These are phyloP conservation scores for Elsinoe batatas DNA, from an alignment of 2,329 filamentous ascomycete genomes.

Conservation along the genomic window DNA sequence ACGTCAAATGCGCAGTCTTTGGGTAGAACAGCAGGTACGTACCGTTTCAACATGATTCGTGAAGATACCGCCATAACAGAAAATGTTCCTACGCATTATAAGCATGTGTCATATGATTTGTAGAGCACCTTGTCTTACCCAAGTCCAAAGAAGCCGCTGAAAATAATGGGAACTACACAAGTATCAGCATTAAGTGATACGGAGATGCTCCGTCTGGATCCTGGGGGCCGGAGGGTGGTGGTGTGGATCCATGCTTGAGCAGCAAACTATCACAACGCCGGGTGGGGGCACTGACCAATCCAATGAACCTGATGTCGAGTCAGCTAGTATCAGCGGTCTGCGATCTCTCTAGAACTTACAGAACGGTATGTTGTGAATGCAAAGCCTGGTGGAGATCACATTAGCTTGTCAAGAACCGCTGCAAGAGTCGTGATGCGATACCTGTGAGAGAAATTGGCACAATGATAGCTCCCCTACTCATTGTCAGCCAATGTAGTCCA, in stretches of 20 bases:
- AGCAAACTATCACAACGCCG: background rate
- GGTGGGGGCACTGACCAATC: conserved; percentile 33
- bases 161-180: conserved; percentile 37
- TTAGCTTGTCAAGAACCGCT: conserved; percentile 17
- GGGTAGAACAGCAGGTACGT: conserved; percentile 21
- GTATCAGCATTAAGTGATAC: conserved; percentile 14
- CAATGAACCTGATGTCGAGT: conserved; percentile 37
- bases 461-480: conserved; percentile 52
- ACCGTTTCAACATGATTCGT: conserved; percentile 67
- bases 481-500: conserved; percentile 32
- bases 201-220: background rate
- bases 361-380: conserved; percentile 69
- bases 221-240: background rate
- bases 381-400: conserved; percentile 43
- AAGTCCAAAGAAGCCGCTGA: conserved; percentile 37
- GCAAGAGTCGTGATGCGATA: conserved; percentile 23
- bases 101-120: background rate
- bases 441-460: conserved; percentile 77
- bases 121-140: conserved; percentile 25
- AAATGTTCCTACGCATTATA: conserved; percentile 17
- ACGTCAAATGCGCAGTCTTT: background rate
- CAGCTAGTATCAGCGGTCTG: conserved; percentile 33
- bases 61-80: conserved; percentile 76
- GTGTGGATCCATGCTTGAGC: background rate
- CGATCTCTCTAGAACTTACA: conserved; percentile 57